phyloP scores from a whole-genome alignment of 108 stramenopile genomes.

The Skeletonema costatum region DNA sequence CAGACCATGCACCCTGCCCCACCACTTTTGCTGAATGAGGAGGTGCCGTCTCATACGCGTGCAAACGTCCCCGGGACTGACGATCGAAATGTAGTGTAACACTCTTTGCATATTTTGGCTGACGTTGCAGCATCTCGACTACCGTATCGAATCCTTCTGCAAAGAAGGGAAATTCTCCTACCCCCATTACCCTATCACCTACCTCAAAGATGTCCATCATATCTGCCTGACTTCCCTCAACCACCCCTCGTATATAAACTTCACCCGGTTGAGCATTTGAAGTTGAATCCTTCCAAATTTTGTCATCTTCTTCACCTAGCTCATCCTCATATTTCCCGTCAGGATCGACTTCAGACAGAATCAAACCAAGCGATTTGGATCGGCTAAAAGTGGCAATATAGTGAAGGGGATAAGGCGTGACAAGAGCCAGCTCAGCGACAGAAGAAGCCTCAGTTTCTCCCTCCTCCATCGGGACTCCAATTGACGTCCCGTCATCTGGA shows the following conservation, averaged over 20 bases:
- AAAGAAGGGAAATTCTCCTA: slow-evolving; percentile 74
- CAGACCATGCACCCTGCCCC: slow-evolving; percentile 77
- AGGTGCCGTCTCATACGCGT: slow-evolving; percentile 9
- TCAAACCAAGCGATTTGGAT: slow-evolving; percentile 55
- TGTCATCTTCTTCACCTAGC: slow-evolving; percentile 32
- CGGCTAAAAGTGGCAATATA: slow-evolving; percentile 83
- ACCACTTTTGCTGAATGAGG: slow-evolving; percentile 21
- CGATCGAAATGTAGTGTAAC: slow-evolving; percentile 81
- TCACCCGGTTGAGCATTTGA: slow-evolving; percentile 63
- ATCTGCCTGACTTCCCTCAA: slow-evolving; percentile 59
- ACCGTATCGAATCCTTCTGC: slow-evolving; percentile 74
- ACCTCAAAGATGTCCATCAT: slow-evolving; percentile 75
- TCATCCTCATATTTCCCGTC: slow-evolving; percentile 43
- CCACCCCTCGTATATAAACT: slow-evolving; percentile 74
- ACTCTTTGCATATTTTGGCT: slow-evolving; percentile 28
- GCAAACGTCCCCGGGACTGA: not conserved
- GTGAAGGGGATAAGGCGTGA: slow-evolving; percentile 70
- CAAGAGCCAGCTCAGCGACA: slow-evolving; percentile 5
- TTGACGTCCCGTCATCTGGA: slow-evolving; percentile 1
- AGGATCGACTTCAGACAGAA: slow-evolving; percentile 62
- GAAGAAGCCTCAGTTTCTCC: not conserved
- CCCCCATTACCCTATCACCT: slow-evolving; percentile 73
- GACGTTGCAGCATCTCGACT: slow-evolving; percentile 51
- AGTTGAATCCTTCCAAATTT: slow-evolving; percentile 64
- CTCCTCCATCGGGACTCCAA: not conserved